Percentiles rank a stretch among this genome's conserved stretches.
Evolutionary conservation across 2,329 filamentous ascomycete species (phyloP).

Genomic region (Plenodomus lindquistii): DNA sequence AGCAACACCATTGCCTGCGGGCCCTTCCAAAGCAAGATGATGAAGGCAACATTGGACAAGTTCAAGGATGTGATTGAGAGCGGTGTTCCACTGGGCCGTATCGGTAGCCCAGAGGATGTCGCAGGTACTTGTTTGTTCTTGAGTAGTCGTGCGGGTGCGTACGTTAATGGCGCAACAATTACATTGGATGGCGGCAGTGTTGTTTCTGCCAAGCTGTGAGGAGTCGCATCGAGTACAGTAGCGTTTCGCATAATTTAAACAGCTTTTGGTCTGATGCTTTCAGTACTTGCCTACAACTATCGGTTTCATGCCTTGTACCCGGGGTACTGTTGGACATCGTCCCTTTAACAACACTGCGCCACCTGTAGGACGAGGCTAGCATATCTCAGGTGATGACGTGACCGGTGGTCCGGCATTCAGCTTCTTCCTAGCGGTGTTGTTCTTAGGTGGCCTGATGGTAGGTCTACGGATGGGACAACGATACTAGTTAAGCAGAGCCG

Average conservation of each 20-base stretch:
- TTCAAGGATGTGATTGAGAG: slow-evolving; percentile 59
- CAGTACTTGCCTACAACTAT: too few relatives aligned
- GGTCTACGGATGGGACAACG: not conserved
- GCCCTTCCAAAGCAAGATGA: slow-evolving; percentile 73
- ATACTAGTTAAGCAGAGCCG: not conserved
- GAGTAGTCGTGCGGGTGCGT: slow-evolving; percentile 64
- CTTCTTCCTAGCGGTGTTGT: not conserved
- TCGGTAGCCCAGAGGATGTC: slow-evolving; percentile 70
- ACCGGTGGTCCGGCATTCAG: not conserved
- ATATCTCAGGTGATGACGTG: not conserved
- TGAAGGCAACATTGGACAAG: slow-evolving; percentile 69
- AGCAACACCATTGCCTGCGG: slow-evolving; percentile 73
- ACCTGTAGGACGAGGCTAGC: not conserved
- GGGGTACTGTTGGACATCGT: too few relatives aligned
- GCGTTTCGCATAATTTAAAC: too few relatives aligned
- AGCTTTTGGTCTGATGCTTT: too few relatives aligned
- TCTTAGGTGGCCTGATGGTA: not conserved
- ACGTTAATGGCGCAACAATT: slow-evolving; percentile 50
- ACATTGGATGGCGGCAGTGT: slow-evolving; percentile 47
- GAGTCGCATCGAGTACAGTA: too few relatives aligned
- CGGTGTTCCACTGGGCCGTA: slow-evolving; percentile 67
- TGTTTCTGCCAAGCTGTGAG: slow-evolving; percentile 45
- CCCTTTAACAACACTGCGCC: not conserved
- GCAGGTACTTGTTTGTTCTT: slow-evolving; percentile 74
- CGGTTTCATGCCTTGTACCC: too few relatives aligned